Base-by-base conservation (phyloP, 306 rosid genomes). In the Quercus wislizeni region DNA sequence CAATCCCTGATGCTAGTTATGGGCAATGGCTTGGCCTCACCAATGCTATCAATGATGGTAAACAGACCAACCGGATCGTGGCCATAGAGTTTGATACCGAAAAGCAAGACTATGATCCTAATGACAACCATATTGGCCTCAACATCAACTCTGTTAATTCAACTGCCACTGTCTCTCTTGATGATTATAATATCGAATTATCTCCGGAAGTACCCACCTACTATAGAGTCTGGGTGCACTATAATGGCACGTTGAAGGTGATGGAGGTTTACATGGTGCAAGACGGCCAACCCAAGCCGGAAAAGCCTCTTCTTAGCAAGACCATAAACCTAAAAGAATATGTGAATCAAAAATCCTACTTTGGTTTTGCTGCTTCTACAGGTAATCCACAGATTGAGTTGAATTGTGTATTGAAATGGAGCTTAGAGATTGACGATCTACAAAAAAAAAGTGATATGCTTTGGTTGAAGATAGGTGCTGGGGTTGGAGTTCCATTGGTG, bases 1-100 rank as follows among this genome's bases (percentile, higher is more conserved):
- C 21, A 1, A n/a, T 79, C 0, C 91, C 89, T 33, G 46, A 33
- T 5, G 11, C 75, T 28, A 88, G 91, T 73, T 19, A 57, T 5
- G 88, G 88, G 57, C 80, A 73, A 68, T 86, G 89, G 91, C 79
- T 88, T 28, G 91, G 89, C 64, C 88, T 86, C 77, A 81, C 89
- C 73, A 88, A 86, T 56, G 76, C 62, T 27, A 57, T 65, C 52
- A 83, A 75, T 1, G 83, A 88, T 5, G 88, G 91, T 0, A 27
- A 74, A 3, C 1, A 23, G 1, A 5, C 19, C 5, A 83, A 86
- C 78, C 56, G 63, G 35, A 28, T 88, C 1, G 86, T 86, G 20
- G 89, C 91, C 18, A 76, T 88, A 5, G 89, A 88, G 69, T 86
- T 88, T 19, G 91, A 88, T 71, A 83, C 88, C 0, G 30, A 70